phyloP scores from a whole-genome alignment of 1,284 basidiomycete species.

The Irpex lacteus region DNA sequence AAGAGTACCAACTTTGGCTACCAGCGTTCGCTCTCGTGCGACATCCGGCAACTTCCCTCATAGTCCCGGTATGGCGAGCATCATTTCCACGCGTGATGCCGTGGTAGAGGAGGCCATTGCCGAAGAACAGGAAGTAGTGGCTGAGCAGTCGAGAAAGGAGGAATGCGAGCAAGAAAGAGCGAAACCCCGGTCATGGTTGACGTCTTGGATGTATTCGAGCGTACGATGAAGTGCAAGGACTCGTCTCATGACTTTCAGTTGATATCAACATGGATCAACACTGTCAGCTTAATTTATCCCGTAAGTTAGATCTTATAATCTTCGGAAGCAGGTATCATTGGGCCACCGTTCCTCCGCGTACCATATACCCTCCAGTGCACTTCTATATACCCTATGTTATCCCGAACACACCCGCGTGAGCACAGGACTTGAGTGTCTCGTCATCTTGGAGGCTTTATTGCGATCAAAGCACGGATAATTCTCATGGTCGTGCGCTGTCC shows the following conservation, averaged over 20 bases:
- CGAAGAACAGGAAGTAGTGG: slow-evolving; percentile 59
- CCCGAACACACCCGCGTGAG: slow-evolving; percentile 17
- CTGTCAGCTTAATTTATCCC: slow-evolving; percentile 5
- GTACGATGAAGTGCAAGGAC: slow-evolving; percentile 15
- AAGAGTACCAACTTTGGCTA: slow-evolving; percentile 18
- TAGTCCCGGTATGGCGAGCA: slow-evolving; percentile 16
- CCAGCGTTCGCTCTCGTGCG: neutral
- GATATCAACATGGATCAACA: neutral
- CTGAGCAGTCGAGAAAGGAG: slow-evolving; percentile 51
- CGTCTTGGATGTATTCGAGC: slow-evolving; percentile 59
- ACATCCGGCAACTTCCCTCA: neutral
- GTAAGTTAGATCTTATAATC: slow-evolving; percentile 12
- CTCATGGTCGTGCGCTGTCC: slow-evolving; percentile 14
- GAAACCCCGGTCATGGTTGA: slow-evolving; percentile 53
- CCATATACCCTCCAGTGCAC: slow-evolving; percentile 18
- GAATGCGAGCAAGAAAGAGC: slow-evolving; percentile 47
- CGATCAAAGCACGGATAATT: slow-evolving; percentile 22
- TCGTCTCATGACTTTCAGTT: slow-evolving; percentile 10
- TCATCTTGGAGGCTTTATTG: neutral
- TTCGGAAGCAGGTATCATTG: slow-evolving; percentile 13
- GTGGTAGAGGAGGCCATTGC: slow-evolving; percentile 64
- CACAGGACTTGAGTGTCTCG: neutral
- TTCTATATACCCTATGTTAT: slow-evolving; percentile 26
- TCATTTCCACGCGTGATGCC: slow-evolving; percentile 51
- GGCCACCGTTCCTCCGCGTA: slow-evolving; percentile 2